Conservation (phyloP, 2,329 filamentous ascomycete genomes). For the Phoma herbarum region DNA sequence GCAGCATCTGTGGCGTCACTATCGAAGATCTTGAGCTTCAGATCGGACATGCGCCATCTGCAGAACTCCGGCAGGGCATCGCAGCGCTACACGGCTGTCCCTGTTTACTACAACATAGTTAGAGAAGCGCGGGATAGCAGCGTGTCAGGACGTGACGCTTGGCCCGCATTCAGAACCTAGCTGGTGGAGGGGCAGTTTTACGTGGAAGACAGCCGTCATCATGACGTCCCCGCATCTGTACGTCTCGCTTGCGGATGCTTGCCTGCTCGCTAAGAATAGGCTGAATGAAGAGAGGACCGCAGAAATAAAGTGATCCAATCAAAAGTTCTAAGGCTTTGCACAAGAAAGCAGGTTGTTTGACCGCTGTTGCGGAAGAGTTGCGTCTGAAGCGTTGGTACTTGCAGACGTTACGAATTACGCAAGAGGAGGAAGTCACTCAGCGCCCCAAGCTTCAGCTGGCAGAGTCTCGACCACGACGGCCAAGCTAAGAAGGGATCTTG, state of each 20-base stretch:
- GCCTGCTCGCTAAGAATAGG: conserved; percentile 9
- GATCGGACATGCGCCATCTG: conserved; percentile 12
- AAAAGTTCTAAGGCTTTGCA: background rate
- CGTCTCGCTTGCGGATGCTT: background rate
- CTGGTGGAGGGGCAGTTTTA: background rate
- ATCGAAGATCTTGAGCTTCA: conserved; percentile 26
- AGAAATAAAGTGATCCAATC: conserved; percentile 18
- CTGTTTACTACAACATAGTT: conserved; percentile 21
- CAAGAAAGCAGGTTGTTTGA: conserved; percentile 14
- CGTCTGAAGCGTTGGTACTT: background rate
- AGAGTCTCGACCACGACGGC: conserved; percentile 8
- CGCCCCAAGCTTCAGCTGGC: conserved; percentile 8
- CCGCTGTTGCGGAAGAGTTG: conserved; percentile 3
- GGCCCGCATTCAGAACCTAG: background rate
- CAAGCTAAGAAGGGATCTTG: background rate
- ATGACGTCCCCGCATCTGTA: conserved; percentile 13
- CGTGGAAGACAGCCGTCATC: conserved; percentile 9
- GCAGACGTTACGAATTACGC: conserved; percentile 8
- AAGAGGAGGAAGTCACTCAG: conserved; percentile 1
- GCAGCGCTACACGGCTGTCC: conserved; percentile 12
- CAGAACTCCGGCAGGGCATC: conserved; percentile 2
- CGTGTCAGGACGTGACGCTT: conserved; percentile 4
- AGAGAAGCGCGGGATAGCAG: conserved; percentile 18
- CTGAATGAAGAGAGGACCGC: conserved; percentile 5
- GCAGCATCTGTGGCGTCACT: conserved; percentile 27